Conservation (phyloP, 805 yeast genomes). For the Candida chilensis region DNA sequence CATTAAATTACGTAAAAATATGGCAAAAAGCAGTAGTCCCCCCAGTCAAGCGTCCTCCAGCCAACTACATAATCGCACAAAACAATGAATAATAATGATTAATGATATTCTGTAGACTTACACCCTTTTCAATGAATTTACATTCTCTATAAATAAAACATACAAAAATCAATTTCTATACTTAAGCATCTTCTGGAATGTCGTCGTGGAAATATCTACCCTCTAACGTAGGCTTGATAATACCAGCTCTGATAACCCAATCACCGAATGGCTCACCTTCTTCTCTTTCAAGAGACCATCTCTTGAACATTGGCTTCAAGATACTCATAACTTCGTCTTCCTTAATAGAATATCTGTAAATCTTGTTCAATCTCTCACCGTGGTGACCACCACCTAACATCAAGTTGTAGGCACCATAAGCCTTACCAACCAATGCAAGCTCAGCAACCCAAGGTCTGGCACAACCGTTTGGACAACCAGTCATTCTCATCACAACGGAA, state of each 20-base stretch:
- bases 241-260: constrained; percentile 78
- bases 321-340: constrained; percentile 80
- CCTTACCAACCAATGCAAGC: constrained; percentile 92
- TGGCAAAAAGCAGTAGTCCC: background rate
- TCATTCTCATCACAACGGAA: constrained; percentile 94
- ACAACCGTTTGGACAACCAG: constrained; percentile 98
- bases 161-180: background rate
- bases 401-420: constrained; percentile 85
- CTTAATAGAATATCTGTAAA: constrained; percentile 78
- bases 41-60: background rate
- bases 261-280: constrained; percentile 96
- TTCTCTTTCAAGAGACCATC: constrained; percentile 86
- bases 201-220: constrained; percentile 95
- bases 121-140: background rate
- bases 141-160: background rate
- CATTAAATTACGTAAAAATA: background rate
- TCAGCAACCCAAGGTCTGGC: constrained; percentile 98
- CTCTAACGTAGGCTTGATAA: constrained; percentile 79
- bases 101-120: background rate
- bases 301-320: constrained; percentile 80
- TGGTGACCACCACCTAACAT: constrained; percentile 94
- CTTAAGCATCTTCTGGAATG: constrained; percentile 65
- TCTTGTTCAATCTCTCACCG: constrained; percentile 87
- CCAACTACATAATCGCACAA: constrained; percentile 1
- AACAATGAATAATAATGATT: constrained; percentile 1